Conservation (phyloP, 1,284 basidiomycete genomes). For the Mycena citricolor region DNA sequence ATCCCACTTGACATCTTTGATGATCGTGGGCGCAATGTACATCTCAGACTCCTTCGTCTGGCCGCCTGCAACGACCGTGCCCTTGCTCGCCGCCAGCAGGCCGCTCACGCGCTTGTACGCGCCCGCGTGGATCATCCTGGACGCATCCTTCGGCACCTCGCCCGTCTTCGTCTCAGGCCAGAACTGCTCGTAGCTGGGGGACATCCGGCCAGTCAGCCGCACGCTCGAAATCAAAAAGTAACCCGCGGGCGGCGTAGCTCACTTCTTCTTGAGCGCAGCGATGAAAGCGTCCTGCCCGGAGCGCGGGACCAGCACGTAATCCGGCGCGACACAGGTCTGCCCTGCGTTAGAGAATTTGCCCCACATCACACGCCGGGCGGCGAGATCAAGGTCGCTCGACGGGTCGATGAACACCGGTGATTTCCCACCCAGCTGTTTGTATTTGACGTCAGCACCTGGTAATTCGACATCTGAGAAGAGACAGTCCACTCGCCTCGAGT, state of each 20-base stretch:
- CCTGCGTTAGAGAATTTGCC: constrained; percentile 79
- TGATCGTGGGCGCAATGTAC: constrained; percentile 69
- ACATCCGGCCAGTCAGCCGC: constrained; percentile 1
- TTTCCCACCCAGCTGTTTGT: constrained; percentile 53
- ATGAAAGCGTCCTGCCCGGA: constrained; percentile 65
- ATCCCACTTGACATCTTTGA: constrained; percentile 59
- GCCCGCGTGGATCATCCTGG: constrained; percentile 44
- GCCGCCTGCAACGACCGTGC: constrained; percentile 72
- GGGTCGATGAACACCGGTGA: constrained; percentile 82
- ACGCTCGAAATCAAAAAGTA: constrained; percentile 16
- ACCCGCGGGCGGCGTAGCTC: constrained; percentile 24
- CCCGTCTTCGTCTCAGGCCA: constrained; percentile 55
- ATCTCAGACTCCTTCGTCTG: constrained; percentile 55
- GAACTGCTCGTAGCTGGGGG: constrained; percentile 34
- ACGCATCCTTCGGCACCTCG: constrained; percentile 35
- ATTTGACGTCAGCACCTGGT: no score
- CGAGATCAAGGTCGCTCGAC: constrained; percentile 55
- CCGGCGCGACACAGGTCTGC: constrained; percentile 75
- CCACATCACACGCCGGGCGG: constrained; percentile 72
- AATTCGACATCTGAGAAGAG: not conserved
- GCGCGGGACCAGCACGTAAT: constrained; percentile 77
- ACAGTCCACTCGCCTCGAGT: constrained; percentile 56
- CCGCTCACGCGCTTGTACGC: constrained; percentile 65
- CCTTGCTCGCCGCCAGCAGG: constrained; percentile 68
- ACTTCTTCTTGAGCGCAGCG: constrained; percentile 62